These are phyloP conservation scores for Phialocephala sp. DNA, from an alignment of 2,329 filamentous ascomycete species.

Conservation along the genomic window DNA sequence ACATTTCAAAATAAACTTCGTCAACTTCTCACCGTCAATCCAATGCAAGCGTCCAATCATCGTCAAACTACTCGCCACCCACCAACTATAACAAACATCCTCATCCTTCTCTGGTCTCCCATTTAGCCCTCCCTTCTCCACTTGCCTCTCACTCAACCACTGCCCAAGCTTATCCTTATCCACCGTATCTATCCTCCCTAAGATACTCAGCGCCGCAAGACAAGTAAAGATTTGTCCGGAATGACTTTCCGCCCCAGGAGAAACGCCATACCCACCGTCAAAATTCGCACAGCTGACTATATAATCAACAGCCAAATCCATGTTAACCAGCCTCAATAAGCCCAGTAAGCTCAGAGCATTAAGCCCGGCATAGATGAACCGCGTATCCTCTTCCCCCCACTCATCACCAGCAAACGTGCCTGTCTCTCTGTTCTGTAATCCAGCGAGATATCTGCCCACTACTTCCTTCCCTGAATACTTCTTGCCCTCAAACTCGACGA, in stretches of 20 bases:
- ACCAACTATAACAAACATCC: slow-evolving; percentile 99
- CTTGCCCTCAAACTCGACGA: slow-evolving; percentile 35
- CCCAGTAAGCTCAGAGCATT: slow-evolving; percentile 87
- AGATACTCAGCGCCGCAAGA: slow-evolving; percentile 84
- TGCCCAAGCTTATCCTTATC: slow-evolving; percentile 81
- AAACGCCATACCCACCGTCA: slow-evolving; percentile 90
- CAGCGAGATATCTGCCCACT: slow-evolving; percentile 84
- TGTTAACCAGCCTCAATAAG: slow-evolving; percentile 74
- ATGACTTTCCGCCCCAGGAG: slow-evolving; percentile 91
- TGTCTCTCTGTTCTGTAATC: slow-evolving; percentile 77
- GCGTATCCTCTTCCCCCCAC: slow-evolving; percentile 95
- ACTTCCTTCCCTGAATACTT: slow-evolving; percentile 62
- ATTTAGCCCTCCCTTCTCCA: slow-evolving; percentile 87
- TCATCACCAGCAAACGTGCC: slow-evolving; percentile 94
- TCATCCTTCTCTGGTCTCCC: slow-evolving; percentile 94
- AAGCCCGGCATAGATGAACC: slow-evolving; percentile 89
- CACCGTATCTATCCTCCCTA: slow-evolving; percentile 79
- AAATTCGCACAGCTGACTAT: slow-evolving; percentile 87
- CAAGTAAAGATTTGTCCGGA: slow-evolving; percentile 96
- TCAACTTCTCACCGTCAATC: slow-evolving; percentile 85
- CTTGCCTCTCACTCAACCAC: slow-evolving; percentile 93
- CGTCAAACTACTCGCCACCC: slow-evolving; percentile 89
- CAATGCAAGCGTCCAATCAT: slow-evolving; percentile 90
- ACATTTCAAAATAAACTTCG: slow-evolving; percentile 81
- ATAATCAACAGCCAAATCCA: slow-evolving; percentile 80